Conservation (phyloP, 2,329 filamentous ascomycete genomes). For the Ustulina deusta region DNA sequence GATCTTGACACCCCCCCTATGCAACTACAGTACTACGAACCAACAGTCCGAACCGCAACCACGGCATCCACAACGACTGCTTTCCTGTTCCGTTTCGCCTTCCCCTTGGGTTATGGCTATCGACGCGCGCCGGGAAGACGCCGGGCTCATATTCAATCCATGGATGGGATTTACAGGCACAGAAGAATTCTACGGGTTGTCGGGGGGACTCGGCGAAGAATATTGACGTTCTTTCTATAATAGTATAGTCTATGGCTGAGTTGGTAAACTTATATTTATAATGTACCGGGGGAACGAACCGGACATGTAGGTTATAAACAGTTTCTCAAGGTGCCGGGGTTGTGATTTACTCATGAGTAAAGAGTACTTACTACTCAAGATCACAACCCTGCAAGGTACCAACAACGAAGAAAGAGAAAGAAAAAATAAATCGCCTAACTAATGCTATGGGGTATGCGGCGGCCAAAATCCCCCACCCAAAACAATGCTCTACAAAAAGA, state of each 20-base stretch:
- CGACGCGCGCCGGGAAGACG: conserved; percentile 44
- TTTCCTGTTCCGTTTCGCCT: neutral
- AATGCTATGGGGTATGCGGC: conserved; percentile 26
- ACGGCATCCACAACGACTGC: neutral
- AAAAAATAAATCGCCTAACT: conserved; percentile 4
- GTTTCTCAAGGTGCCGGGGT: no score
- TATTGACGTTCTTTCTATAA: conserved; percentile 38
- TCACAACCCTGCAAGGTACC: no score
- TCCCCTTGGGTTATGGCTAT: conserved; percentile 33
- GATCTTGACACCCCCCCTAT: neutral
- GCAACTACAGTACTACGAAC: neutral
- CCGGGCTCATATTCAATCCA: conserved; percentile 48
- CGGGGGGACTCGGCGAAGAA: conserved; percentile 42
- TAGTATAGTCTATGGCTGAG: no score
- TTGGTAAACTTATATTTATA: neutral
- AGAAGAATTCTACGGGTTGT: conserved; percentile 45
- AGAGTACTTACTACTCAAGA: no score
- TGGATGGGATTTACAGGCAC: conserved; percentile 48
- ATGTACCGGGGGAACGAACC: no score
- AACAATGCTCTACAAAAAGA: conserved; percentile 2
- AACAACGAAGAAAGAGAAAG: neutral
- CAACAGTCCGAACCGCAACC: neutral
- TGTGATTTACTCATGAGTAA: no score
- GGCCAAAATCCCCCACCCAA: neutral
- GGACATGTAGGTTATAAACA: no score